These are phyloP conservation scores for Phoma sp. DNA, from an alignment of 2,329 filamentous ascomycete genomes.

Conservation along the genomic window DNA sequence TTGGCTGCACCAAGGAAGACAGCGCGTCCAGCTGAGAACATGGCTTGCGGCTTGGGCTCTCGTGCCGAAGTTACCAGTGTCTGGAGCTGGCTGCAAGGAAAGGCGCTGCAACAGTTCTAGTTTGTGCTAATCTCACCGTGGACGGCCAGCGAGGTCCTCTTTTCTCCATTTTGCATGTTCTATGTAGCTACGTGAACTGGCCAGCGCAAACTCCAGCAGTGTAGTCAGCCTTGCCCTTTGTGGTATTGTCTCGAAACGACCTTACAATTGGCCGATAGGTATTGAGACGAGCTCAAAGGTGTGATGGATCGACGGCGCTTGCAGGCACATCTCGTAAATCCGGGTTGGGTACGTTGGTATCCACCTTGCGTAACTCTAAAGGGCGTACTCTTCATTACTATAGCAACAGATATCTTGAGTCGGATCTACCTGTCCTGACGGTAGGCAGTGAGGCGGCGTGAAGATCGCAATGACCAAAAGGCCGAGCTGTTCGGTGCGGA, in stretches of 20 bases:
- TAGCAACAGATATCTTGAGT: slow-evolving; percentile 1
- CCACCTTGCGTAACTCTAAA: slow-evolving; percentile 1
- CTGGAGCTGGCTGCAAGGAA: not conserved
- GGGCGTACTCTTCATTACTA: not conserved
- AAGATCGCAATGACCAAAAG: slow-evolving; percentile 11
- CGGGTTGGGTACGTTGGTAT: not conserved
- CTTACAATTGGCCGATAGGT: slow-evolving; percentile 5
- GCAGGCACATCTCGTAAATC: slow-evolving; percentile 8
- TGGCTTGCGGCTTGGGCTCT: slow-evolving; percentile 8
- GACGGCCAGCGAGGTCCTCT: not conserved
- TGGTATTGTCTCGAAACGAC: not conserved
- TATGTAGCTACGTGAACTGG: not conserved
- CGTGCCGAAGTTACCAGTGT: slow-evolving; percentile 2
- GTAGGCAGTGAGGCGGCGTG: slow-evolving; percentile 6
- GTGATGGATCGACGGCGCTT: slow-evolving; percentile 12
- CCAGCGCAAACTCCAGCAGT: not conserved
- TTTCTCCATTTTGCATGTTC: not conserved
- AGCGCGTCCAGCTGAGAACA: not conserved
- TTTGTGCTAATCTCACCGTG: not conserved
- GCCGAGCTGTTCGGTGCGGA: not conserved
- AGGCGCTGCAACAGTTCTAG: not conserved
- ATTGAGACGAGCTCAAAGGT: not conserved
- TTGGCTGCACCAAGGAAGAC: slow-evolving; percentile 7
- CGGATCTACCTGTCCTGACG: not conserved
- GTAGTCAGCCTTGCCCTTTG: not conserved